phyloP scores from a whole-genome alignment of 805 yeast genomes.

The Starmerella bombi region DNA sequence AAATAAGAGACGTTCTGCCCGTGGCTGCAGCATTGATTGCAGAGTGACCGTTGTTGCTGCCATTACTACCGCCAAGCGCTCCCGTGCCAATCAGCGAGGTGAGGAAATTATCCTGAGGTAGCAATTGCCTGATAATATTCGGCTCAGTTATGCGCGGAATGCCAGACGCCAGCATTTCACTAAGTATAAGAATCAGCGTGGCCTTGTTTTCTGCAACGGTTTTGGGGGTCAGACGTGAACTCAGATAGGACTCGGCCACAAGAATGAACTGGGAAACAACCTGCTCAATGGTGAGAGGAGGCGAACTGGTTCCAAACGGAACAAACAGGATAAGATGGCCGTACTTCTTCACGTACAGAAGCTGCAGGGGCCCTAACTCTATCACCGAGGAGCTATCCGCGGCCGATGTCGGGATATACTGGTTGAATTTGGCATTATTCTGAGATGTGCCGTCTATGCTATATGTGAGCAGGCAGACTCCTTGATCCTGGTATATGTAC shows the following conservation, averaged over 20 bases:
- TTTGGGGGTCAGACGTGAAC: conserved; percentile 39
- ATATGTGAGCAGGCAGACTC: conserved; percentile 11
- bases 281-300: conserved; percentile 44
- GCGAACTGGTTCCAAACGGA: conserved; percentile 26
- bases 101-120: conserved; percentile 51
- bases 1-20: neutral
- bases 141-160: conserved; percentile 60
- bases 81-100: conserved; percentile 33
- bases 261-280: conserved; percentile 40
- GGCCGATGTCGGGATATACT: neutral
- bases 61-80: neutral
- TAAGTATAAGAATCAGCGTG: conserved; percentile 53
- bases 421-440: neutral
- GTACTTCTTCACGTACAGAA: conserved; percentile 22
- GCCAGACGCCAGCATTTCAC: conserved; percentile 69
- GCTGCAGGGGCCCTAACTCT: conserved; percentile 23
- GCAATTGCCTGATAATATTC: conserved; percentile 52
- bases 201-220: conserved; percentile 60
- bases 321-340: conserved; percentile 22
- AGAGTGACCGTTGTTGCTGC: neutral
- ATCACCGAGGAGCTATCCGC: conserved; percentile 8
- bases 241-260: conserved; percentile 47
- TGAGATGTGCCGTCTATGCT: conserved; percentile 1
- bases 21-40: conserved; percentile 10
- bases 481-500: conserved; percentile 10